phyloP scores from a whole-genome alignment of 441 rosid genomes.

The Cnidoscolus chayamansa region DNA sequence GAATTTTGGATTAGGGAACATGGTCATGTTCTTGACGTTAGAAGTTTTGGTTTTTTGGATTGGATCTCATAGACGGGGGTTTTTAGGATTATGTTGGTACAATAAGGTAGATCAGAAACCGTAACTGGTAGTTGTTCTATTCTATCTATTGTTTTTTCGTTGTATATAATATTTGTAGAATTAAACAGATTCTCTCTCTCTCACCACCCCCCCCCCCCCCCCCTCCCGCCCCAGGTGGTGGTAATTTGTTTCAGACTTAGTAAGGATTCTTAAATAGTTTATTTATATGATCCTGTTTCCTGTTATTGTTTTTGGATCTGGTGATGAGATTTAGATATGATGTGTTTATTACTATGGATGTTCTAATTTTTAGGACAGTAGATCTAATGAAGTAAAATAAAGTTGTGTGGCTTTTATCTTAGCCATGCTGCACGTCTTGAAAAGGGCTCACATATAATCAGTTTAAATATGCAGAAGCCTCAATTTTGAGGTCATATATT shows the following conservation, averaged over 20 bases:
- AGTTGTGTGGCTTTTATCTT: no score
- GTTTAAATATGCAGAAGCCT: neutral
- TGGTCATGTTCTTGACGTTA: no score
- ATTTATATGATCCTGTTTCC: neutral
- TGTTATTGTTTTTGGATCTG: constrained; percentile 8
- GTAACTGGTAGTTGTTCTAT: no score
- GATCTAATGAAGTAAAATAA: neutral
- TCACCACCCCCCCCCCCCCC: no score
- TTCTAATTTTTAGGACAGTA: neutral
- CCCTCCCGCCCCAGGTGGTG: no score
- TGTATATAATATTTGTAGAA: no score
- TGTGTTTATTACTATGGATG: neutral
- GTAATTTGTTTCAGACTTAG: neutral
- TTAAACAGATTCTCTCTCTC: no score
- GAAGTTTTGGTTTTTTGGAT: no score
- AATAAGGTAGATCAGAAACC: no score
- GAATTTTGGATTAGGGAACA: neutral
- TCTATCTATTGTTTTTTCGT: no score
- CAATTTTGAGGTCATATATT: neutral
- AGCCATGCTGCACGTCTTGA: no score
- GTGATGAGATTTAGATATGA: neutral
- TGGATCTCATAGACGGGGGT: constrained; percentile 12
- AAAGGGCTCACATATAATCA: neutral
- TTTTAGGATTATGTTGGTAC: neutral
- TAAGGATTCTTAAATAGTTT: neutral